Conservation (phyloP, 2,329 filamentous ascomycete genomes). For the Geosmithia flava region DNA sequence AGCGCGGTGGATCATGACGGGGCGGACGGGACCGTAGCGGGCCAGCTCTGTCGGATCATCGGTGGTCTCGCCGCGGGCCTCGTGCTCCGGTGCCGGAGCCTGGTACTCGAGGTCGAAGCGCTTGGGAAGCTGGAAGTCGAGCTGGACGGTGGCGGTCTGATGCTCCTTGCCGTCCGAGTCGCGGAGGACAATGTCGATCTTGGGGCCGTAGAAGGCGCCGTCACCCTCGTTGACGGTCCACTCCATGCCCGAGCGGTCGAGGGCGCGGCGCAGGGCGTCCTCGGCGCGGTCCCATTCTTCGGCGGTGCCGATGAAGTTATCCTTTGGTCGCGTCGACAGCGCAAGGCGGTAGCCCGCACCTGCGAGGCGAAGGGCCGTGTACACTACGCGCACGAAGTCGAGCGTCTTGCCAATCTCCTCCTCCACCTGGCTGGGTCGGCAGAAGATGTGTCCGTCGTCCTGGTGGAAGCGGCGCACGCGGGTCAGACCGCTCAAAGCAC, state of each 20-base stretch:
- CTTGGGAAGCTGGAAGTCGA: constrained; percentile 81
- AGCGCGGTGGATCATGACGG: constrained; percentile 76
- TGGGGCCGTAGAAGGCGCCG: constrained; percentile 83
- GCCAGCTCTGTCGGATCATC: constrained; percentile 32
- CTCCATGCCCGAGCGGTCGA: constrained; percentile 54
- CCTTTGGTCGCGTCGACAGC: constrained; percentile 64
- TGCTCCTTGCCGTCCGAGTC: constrained; percentile 78
- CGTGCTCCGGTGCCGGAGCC: constrained; percentile 52
- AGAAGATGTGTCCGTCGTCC: constrained; percentile 87
- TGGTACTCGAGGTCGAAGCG: constrained; percentile 68
- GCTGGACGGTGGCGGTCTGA: constrained; percentile 78
- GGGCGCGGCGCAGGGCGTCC: constrained; percentile 22
- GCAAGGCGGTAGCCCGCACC: constrained; percentile 59
- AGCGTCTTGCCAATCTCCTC: constrained; percentile 63
- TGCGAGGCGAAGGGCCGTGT: constrained; percentile 51
- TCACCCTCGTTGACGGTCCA: constrained; percentile 73
- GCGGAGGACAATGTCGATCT: constrained; percentile 75
- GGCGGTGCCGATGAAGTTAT: constrained; percentile 63
- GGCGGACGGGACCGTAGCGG: constrained; percentile 46
- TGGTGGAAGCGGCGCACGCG: constrained; percentile 81
- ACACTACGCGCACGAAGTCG: constrained; percentile 62
- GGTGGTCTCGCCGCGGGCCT: constrained; percentile 38
- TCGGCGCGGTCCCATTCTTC: constrained; percentile 47
- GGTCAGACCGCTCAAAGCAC: constrained; percentile 69
- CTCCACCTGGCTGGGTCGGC: constrained; percentile 62